Evolutionary conservation across 768 basidiomycete genomes (phyloP).

Genomic region (Exsudoporus frostii): DNA sequence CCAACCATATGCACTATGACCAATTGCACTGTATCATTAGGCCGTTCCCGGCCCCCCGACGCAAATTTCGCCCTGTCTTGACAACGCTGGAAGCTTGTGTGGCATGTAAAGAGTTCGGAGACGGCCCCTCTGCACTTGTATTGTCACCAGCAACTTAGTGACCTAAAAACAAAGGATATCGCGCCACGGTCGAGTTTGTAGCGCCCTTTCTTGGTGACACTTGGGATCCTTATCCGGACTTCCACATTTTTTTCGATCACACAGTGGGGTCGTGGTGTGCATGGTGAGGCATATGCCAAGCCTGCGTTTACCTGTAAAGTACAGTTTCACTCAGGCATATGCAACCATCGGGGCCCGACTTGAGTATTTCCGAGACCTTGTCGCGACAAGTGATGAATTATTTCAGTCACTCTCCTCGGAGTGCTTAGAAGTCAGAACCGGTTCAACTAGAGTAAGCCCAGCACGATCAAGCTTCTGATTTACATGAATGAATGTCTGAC

Average conservation of each 20-base stretch:
- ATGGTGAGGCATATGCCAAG: neutral
- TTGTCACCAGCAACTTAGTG: neutral
- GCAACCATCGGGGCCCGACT: neutral
- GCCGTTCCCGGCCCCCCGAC: neutral
- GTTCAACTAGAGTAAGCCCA: too few relatives aligned
- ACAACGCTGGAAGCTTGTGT: neutral
- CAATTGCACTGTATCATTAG: neutral
- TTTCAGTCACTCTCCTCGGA: neutral
- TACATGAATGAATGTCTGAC: neutral
- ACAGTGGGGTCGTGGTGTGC: neutral
- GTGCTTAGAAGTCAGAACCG: neutral
- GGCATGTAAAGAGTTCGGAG: neutral
- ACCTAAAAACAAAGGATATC: neutral
- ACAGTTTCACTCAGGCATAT: neutral
- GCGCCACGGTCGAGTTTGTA: neutral
- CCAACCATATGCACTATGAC: too few relatives aligned
- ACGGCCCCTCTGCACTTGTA: neutral
- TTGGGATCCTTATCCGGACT: neutral
- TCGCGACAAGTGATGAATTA: neutral
- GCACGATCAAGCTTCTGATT: too few relatives aligned
- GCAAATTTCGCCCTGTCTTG: neutral
- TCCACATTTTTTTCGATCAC: too few relatives aligned
- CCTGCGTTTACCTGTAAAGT: neutral
- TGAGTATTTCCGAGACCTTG: neutral
- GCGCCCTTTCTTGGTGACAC: neutral